phyloP scores from a whole-genome alignment of 345 rosid species.

The Citrus australasica region DNA sequence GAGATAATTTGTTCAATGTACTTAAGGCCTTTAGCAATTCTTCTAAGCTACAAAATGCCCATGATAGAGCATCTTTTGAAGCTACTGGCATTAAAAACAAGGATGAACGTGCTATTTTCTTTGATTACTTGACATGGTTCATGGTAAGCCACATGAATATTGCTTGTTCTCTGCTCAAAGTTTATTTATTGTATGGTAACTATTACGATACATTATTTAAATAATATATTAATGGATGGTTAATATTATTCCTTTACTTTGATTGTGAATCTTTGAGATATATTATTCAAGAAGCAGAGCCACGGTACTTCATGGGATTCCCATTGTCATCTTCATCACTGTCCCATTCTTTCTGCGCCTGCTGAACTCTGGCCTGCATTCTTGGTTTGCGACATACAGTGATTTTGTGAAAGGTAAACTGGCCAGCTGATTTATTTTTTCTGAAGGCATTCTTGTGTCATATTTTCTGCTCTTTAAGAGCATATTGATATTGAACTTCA shows the following conservation, averaged over 20 bases:
- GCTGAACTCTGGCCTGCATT: conserved; percentile 36
- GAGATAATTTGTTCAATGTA: conserved; percentile 76
- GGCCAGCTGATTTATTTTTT: background rate
- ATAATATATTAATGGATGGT: background rate
- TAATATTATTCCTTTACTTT: conserved; percentile 4
- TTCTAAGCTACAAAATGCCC: conserved; percentile 59
- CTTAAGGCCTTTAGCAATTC: conserved; percentile 80
- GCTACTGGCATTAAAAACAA: conserved; percentile 28
- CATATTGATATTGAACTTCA: background rate
- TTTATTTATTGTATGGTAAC: conserved; percentile 5
- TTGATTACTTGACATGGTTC: conserved; percentile 82
- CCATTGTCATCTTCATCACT: conserved; percentile 52
- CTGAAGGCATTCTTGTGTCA: background rate
- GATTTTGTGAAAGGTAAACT: conserved; percentile 72
- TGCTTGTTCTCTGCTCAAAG: background rate
- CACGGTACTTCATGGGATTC: conserved; percentile 64
- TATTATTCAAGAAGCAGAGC: conserved; percentile 76
- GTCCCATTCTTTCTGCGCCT: conserved; percentile 61
- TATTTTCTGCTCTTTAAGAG: background rate
- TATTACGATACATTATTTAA: background rate
- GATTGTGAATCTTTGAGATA: conserved; percentile 51
- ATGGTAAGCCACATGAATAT: conserved; percentile 43
- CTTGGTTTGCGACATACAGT: conserved; percentile 47
- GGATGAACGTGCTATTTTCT: conserved; percentile 82
- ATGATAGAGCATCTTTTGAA: conserved; percentile 46